Evolutionary conservation across 2,329 filamentous ascomycete species (phyloP).

Genomic region (Aspergillus sp.): DNA sequence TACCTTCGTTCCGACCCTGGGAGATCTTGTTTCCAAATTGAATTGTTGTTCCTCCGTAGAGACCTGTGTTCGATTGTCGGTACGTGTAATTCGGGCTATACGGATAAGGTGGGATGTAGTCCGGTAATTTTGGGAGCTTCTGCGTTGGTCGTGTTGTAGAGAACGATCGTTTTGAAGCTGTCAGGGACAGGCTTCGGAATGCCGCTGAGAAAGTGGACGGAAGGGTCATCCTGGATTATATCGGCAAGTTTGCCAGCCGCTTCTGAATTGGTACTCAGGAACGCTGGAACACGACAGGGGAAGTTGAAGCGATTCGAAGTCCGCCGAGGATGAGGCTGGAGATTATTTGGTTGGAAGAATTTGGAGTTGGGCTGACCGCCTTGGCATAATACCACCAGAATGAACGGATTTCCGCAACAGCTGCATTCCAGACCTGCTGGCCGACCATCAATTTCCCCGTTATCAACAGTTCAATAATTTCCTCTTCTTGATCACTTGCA

Average conservation of each 20-base stretch:
- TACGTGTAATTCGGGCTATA: slow-evolving; percentile 45
- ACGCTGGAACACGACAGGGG: slow-evolving; percentile 17
- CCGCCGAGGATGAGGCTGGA: background rate
- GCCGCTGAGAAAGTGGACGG: slow-evolving; percentile 38
- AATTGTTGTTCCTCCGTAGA: slow-evolving; percentile 48
- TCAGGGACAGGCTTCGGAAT: slow-evolving; percentile 41
- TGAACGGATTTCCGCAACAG: slow-evolving; percentile 18
- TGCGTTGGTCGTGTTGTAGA: slow-evolving; percentile 36
- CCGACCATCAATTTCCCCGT: slow-evolving; percentile 12
- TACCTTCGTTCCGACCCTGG: slow-evolving; percentile 49
- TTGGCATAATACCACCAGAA: slow-evolving; percentile 23
- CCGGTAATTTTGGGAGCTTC: slow-evolving; percentile 34
- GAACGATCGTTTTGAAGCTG: slow-evolving; percentile 38
- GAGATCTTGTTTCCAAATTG: slow-evolving; percentile 54
- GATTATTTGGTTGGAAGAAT: slow-evolving; percentile 28
- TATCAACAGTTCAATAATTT: slow-evolving; percentile 1
- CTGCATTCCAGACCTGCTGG: slow-evolving; percentile 10
- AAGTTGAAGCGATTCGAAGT: background rate
- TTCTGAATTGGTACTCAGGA: slow-evolving; percentile 11
- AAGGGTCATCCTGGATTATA: slow-evolving; percentile 30
- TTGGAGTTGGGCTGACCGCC: slow-evolving; percentile 37
- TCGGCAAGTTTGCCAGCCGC: slow-evolving; percentile 33
- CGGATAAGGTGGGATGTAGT: slow-evolving; percentile 47
- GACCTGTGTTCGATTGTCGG: slow-evolving; percentile 49
- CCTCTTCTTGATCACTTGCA: slow-evolving; percentile 8